Evolutionary conservation across 805 yeast genomes (phyloP), one percentile per base, ranked within the genome.

Genomic region (Starmerella bombi): DNA sequence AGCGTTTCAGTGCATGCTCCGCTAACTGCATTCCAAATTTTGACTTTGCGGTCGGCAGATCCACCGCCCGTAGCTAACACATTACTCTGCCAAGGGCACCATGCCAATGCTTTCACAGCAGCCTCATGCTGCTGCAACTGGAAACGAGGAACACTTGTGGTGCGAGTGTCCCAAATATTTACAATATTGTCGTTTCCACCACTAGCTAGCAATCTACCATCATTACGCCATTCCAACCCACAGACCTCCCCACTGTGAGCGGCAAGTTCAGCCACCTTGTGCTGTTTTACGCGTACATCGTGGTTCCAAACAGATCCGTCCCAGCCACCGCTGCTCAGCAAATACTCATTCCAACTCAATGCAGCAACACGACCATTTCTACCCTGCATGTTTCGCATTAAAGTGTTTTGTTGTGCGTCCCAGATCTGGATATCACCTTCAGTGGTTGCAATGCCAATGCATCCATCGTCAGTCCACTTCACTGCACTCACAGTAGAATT

Each of bases 11-110:
- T 74, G 45, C 93, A 66, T 1, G 86, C 74, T 1, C 97, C 98
- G 0, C 93, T 82, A 16, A 82, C 73, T 3, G 95, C 75, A 60
- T 91, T 91, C 97, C 97, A 91, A 61, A 91, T 83, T 61, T 88
- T 88, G 44, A 88, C 81, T 35, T 77, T 72, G 56, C 76, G 79
- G 61, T 91, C 96, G 25, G 81, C 72, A 10, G 93, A 79, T 14
- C 98, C 98, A 38, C 98, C 98, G 5, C 97, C 98, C 3, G 95
- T 80, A n/a, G 96, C 96, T 38, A 88, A 66, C 40, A 86, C 61
- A 45, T 80, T 78, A 23, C 64, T 64, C 51, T 83, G 88, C 58
- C 79, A 79, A 2, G 97, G 97, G 56, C 93, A 80, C 95, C 96
- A 88, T 7, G 88, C 76, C 36, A 91, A 59, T 1, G 97, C 96